phyloP scores from a whole-genome alignment of 2,329 filamentous ascomycete species.

The Trichoderma koningii region DNA sequence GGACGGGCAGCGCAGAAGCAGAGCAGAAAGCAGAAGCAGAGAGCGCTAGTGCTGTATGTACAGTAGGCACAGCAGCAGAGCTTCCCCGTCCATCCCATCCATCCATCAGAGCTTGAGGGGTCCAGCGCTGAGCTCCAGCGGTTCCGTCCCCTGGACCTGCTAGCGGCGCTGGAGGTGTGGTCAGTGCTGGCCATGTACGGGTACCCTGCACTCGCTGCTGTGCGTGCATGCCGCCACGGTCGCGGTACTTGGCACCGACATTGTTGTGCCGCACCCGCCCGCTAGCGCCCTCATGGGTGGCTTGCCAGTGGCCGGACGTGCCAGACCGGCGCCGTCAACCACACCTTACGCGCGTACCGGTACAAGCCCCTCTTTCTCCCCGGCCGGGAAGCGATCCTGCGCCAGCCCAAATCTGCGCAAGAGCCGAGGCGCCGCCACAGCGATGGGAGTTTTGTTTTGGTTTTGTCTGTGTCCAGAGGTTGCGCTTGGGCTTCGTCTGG shows the following conservation, averaged over 20 bases:
- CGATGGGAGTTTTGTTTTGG: not conserved
- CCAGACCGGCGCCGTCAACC: conserved; percentile 13
- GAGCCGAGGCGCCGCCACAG: conserved; percentile 7
- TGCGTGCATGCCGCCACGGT: not conserved
- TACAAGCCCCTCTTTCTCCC: conserved; percentile 20
- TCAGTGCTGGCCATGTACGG: not conserved
- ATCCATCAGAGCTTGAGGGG: not conserved
- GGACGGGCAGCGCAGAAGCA: not conserved
- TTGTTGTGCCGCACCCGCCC: conserved; percentile 11
- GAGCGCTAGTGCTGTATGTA: no score
- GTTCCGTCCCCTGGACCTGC: conserved; percentile 3
- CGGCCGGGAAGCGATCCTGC: conserved; percentile 26
- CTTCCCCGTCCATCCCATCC: not conserved
- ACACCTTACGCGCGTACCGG: conserved; percentile 15
- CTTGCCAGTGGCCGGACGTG: conserved; percentile 3
- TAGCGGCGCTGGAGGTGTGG: not conserved
- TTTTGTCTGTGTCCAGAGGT: not conserved
- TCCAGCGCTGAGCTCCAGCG: not conserved
- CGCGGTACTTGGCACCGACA: no score
- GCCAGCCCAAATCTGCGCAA: conserved; percentile 6
- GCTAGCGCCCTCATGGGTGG: not conserved
- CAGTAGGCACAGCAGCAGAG: no score
- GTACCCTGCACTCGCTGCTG: not conserved
- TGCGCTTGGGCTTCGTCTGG: not conserved
- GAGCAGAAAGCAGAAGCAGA: not conserved